A percentile compares a stretch with the other conserved stretches of the same genome.
These are phyloP conservation scores for Arctostaphylos glauca DNA, from an alignment of 148 eudicot genomes.

Conservation along the genomic window DNA sequence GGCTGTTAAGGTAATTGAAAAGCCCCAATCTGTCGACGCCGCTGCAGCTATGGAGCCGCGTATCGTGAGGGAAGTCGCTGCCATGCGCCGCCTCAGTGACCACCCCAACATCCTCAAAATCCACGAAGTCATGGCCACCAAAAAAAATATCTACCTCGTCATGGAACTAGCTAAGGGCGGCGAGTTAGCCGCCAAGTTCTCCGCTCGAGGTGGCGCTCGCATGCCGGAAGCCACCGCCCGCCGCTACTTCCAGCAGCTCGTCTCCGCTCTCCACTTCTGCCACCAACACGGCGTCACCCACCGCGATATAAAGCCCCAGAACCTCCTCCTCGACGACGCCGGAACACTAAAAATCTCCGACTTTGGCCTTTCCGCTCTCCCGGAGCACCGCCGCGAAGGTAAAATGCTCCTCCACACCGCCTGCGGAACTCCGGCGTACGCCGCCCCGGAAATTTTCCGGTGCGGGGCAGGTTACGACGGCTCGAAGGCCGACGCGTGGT, in stretches of 20 bases:
- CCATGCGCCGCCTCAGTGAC: constrained; percentile 60
- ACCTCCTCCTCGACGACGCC: constrained; percentile 48
- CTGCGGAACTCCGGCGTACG: constrained; percentile 67
- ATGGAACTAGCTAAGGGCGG: constrained; percentile 76
- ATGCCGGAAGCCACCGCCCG: constrained; percentile 51
- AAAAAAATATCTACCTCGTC: constrained; percentile 56
- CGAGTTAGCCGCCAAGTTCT: constrained; percentile 48
- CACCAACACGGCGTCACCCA: constrained; percentile 69
- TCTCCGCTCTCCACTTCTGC: constrained; percentile 60
- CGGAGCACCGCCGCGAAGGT: constrained; percentile 13
- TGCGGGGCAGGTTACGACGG: constrained; percentile 62
- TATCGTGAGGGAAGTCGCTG: constrained; percentile 53
- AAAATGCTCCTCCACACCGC: constrained; percentile 48
- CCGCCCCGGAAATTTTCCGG: constrained; percentile 61
- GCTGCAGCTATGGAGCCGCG: constrained; percentile 43
- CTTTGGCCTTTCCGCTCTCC: constrained; percentile 72
- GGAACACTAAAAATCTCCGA: constrained; percentile 56
- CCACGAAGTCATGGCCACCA: constrained; percentile 73
- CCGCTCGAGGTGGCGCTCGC: constrained; percentile 28
- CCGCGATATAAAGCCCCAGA: constrained; percentile 74
- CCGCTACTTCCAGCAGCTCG: constrained; percentile 51
- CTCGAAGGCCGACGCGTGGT: constrained; percentile 76
- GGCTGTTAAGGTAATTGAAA: constrained; percentile 61
- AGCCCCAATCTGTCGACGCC: constrained; percentile 27
- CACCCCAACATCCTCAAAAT: constrained; percentile 66